Evolutionary conservation across 805 yeast species (phyloP).

Genomic region (Saccharomycopsis selenospora): DNA sequence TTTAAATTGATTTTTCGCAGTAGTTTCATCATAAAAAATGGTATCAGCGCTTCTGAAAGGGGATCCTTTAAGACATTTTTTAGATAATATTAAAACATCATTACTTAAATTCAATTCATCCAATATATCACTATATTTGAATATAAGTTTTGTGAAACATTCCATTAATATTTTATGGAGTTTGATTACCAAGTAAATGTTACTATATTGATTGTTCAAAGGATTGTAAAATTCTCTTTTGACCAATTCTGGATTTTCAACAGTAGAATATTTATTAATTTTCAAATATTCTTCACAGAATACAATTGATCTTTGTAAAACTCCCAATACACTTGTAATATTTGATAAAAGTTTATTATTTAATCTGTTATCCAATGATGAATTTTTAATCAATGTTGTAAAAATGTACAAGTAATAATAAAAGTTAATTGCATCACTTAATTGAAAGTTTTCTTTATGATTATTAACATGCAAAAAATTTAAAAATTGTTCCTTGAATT

Average conservation of each 20-base stretch:
- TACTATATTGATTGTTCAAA: slow-evolving; percentile 10
- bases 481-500: neutral
- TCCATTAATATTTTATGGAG: slow-evolving; percentile 5
- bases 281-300: slow-evolving; percentile 17
- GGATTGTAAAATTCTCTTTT: slow-evolving; percentile 3
- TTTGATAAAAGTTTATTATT: slow-evolving; percentile 14
- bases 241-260: neutral
- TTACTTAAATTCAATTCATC: slow-evolving; percentile 16
- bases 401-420: slow-evolving; percentile 14
- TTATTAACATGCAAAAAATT: slow-evolving; percentile 9
- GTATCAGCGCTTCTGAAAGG: neutral
- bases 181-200: slow-evolving; percentile 11
- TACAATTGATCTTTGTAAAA: slow-evolving; percentile 10
- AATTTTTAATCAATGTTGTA: slow-evolving; percentile 11
- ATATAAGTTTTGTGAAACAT: slow-evolving; percentile 9
- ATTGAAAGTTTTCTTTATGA: slow-evolving; percentile 4
- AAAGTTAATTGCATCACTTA: slow-evolving; percentile 11
- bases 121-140: slow-evolving; percentile 14
- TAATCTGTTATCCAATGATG: slow-evolving; percentile 4
- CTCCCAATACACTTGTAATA: slow-evolving; percentile 8
- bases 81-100: slow-evolving; percentile 13
- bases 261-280: slow-evolving; percentile 1
- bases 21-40: neutral
- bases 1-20: neutral
- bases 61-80: slow-evolving; percentile 3